These are phyloP conservation scores for Penicillium fuscoglaucum DNA, from an alignment of 2,329 filamentous ascomycete species.

Conservation along the genomic window DNA sequence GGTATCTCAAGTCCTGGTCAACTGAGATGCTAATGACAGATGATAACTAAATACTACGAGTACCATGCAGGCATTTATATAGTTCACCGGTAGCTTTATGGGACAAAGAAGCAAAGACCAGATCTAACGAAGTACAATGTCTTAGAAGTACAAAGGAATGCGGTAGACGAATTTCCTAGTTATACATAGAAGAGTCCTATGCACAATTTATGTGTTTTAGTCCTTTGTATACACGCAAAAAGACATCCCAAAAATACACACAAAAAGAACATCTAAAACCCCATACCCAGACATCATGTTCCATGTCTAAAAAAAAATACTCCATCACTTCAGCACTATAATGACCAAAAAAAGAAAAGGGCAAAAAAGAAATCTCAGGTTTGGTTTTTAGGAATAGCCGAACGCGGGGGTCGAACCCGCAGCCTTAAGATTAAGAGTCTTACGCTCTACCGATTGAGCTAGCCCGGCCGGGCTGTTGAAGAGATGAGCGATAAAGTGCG, in stretches of 20 bases:
- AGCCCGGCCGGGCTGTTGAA: slow-evolving; percentile 37
- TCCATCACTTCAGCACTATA: no score
- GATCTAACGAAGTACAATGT: no score
- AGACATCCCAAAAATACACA: no score
- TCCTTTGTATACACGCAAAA: no score
- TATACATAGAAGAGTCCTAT: no score
- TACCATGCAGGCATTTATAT: background rate
- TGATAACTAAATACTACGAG: background rate
- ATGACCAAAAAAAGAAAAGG: background rate
- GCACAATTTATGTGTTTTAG: no score
- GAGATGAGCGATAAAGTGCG: accelerated
- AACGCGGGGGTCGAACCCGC: slow-evolving; percentile 47
- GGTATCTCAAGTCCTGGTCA: background rate
- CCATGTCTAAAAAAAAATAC: no score
- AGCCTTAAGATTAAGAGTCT: slow-evolving; percentile 51
- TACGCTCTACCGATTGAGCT: slow-evolving; percentile 53
- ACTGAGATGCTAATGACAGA: background rate
- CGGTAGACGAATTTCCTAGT: no score
- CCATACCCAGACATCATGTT: no score
- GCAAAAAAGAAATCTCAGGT: background rate
- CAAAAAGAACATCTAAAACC: no score
- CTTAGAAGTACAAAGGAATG: no score
- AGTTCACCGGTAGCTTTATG: background rate
- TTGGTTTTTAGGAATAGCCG: slow-evolving; percentile 32
- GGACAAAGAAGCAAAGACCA: no score